A percentile compares a stretch with the other conserved stretches of the same genome.
These are phyloP conservation scores for Cladosporium halotolerans DNA, from an alignment of 2,329 filamentous ascomycete species.

Conservation along the genomic window DNA sequence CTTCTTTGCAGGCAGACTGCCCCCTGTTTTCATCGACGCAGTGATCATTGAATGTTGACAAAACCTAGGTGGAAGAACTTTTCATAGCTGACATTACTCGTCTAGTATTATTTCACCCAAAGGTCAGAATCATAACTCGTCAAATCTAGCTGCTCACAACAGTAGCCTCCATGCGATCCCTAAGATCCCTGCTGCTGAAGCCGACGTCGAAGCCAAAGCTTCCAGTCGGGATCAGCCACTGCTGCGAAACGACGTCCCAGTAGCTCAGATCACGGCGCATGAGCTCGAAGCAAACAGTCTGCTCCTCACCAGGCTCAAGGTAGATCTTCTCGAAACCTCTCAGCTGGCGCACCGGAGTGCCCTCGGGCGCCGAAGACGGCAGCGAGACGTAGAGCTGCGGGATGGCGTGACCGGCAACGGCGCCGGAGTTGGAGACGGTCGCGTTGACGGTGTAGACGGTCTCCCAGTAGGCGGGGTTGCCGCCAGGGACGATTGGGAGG, in stretches of 20 bases:
- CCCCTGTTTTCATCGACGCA: too few relatives aligned
- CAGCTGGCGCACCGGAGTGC: conserved; percentile 22
- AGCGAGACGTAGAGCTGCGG: conserved; percentile 52
- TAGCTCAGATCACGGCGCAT: conserved; percentile 39
- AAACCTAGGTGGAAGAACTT: too few relatives aligned
- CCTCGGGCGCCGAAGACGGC: conserved; percentile 34
- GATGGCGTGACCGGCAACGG: conserved; percentile 42
- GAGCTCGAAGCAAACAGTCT: conserved; percentile 32
- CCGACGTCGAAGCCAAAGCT: conserved; percentile 8
- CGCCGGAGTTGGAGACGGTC: conserved; percentile 48
- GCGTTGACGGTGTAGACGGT: conserved; percentile 48
- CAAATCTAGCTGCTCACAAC: background rate
- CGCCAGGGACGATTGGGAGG: conserved; percentile 5
- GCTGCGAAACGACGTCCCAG: conserved; percentile 36
- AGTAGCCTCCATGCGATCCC: conserved; percentile 8
- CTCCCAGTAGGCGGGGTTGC: conserved; percentile 46
- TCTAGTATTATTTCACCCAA: background rate
- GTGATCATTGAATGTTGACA: background rate
- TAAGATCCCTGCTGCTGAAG: conserved; percentile 7
- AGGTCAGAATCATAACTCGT: background rate
- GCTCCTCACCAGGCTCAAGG: conserved; percentile 21
- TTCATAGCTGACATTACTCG: background rate
- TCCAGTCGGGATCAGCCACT: conserved; percentile 30
- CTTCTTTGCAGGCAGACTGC: too few relatives aligned
- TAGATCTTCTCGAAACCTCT: conserved; percentile 37